Base-by-base conservation (phyloP, 768 basidiomycete species). In the Hortiboletus campestris region DNA sequence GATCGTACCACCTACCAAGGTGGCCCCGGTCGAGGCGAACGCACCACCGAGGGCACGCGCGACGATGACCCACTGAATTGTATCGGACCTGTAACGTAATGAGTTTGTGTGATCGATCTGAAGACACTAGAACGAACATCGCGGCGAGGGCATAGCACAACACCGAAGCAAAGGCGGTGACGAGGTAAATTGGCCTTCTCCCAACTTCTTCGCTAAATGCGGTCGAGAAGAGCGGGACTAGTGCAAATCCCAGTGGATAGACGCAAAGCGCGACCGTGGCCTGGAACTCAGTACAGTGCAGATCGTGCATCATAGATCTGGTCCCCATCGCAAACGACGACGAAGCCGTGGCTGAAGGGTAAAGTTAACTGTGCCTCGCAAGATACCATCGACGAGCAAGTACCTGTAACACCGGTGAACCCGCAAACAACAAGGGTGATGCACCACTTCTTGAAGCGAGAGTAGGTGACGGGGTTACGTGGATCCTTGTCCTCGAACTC, bases 171-270 rank as follows among this genome's bases (percentile, higher is more conserved):
- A 80, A 61, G 17, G 72, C 74, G 1, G 81, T 82, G 46, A 71
- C 69, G 17, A 84, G 63, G 59, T 86, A 86, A 4, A 88, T 63
- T 0, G 85, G 84, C 40, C 76, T 76, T 52, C 86, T 71, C 19
- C 86, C 86, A 57, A 87, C 81, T 58, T 88, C 87, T 66, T 88
- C 87, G 64, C 84, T 85, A 64, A 88, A 80, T 0, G 86, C 79
- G 2, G 86, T 81, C 1, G 85, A 79, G 28, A 88, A 74, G 4
- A 88, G 78, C 5, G 86, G 85, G 8, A 84, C 72, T 16, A 86
- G 45, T 2, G 78, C 85, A 61, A 86, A 88, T 5, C 85, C 86
- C 6, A 88, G 68, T 0, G 81, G 72, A 64, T 78, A 88, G 19
- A 84, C 74, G 48, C 77, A 75, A 35, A 82, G 71, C 1, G 79